Evolutionary conservation across 2,329 filamentous ascomycete genomes (phyloP), one percentile per base, ranked within the genome.

Genomic region (Aureobasidium sp.): DNA sequence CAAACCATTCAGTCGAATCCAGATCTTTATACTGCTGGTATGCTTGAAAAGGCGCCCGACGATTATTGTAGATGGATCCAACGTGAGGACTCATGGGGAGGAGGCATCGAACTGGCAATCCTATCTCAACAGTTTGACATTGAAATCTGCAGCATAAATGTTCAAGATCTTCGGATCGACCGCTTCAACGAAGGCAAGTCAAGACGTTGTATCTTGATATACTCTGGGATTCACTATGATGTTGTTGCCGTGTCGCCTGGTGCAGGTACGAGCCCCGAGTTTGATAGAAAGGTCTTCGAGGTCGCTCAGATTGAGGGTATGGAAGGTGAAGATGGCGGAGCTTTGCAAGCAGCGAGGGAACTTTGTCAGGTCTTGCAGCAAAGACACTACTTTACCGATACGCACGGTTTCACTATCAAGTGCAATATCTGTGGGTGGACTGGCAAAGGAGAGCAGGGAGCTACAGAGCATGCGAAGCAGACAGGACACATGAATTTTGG

Each of bases 161-260:
- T 95, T 2, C 77, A 85, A 61, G 79, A 81, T 34, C 67, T 83
- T 11, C 71, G 81, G 11, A 74, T 88, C 5, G 85, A 89, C 62
- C 79, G 79, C 4, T 94, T 91, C 70, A 94, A 94, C 59, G 87
- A 93, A 64, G 81, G 82, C 1, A 79, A 80, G 50, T 68, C 73
- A 29, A 79, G 78, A 35, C 78, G 88, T 6, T 90, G 88, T 63
- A 82, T 95, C 22, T 74, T 96, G 21, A 84, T 95, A 0, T 96
- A 95, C 70, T 91, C 86, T 0, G 90, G 90, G 2, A 93, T 96
- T 47, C 90, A 96, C 67, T 96, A 96, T 70, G 91, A 96, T 68
- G 85, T 88, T 6, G 84, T 96, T 56, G 89, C 87, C 1, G 81
- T 95, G 59, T 84, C 82, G 16, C 81, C 79, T 34, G 82, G 75